Base-by-base conservation (phyloP, 106 monocot genomes). In the Acorus gramineus region DNA sequence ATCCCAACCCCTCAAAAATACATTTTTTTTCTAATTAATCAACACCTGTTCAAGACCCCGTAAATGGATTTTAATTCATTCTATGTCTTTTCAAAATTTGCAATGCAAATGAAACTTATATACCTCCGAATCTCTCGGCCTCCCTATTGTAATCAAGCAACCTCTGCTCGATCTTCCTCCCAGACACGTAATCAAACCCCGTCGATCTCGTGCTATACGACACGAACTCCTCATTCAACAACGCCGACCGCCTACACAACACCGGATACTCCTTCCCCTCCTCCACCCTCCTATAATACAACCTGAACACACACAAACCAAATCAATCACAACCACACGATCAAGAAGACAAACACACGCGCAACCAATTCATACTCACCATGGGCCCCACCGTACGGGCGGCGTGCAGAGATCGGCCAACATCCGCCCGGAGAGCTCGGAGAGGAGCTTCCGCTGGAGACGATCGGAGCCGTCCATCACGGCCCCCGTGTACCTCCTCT, bases 91-190 rank as follows among this genome's bases (percentile, higher is more conserved):
- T 5, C 4, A 13, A 14, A 52, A 11, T 4, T 8, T 45, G 2
- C 3, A 59, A 48, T 49, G 49, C 14, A 44, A 13, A 61, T 11
- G 4, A 60, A 14, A 2, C 5, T 62, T 14, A 56, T 55, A 68
- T 74, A 96, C 92, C 98, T 83, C 85, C 92, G 46, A 88, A 96
- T 5, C 85, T 61, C 71, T 92, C 92, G 2, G 92, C 82, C 66
- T 98, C 98, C 45, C 56, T 54, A 62, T 92, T 98, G 56, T 98
- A 98, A 84, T 98, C 98, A 7, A 89, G 53, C 52, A 98, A 53
- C 70, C 78, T 89, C 76, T 98, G 92, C 67, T 92, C 98, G 56
- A 98, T 92, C 73, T 79, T 65, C 74, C 76, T 87, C 50, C 98
- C 98, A 2, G 88, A 46, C 4, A 62, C 77, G 52, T 79, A 92